Evolutionary conservation across 2,329 filamentous ascomycete species (phyloP), one percentile per base, ranked within the genome.

Genomic region (Monosporascus sp.): DNA sequence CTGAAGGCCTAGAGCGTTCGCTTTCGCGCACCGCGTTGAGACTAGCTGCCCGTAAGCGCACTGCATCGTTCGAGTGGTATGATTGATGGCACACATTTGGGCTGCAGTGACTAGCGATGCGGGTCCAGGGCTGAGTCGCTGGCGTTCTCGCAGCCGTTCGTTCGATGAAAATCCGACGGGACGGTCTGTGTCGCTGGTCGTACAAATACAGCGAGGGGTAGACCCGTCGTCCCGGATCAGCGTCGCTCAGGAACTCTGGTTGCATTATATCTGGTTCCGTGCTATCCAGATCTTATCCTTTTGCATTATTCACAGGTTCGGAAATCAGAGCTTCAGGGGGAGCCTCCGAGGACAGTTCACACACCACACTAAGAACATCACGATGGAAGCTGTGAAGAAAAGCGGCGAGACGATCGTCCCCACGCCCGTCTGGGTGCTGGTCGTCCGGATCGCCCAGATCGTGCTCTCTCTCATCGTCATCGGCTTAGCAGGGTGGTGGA

Each of bases 371-470:
- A 14, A 35, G 31, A 35, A 5, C 31, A 35, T 47, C 48, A 43
- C 51, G 24, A 62, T 63, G 61, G 61, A 62, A 44, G 54, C 57
- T 9, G 48, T 58, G 43, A 63, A 53, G 50, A 62, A 61, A 25
- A 58, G 49, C 37, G 63, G 63, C 45, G 48, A 63, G 47, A 52
- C 39, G 52, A 59, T 77, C 53, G 70, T 78, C 52, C 57, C 64
- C 37, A 70, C 74, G 22, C 75, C 76, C 8, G 50, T 62, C 18
- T 78, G 75, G 75, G 60, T 79, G n/a, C 61, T 71, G 25, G 66
- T 68, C 18, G 48, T 75, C 24, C 73, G 75, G 9, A 65, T 68
- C 17, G 56, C 70, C 39, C 75, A 78, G 55, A 59, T 75, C 48
- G 48, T 78, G 27, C 9, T 79, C 15, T 68, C 74, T 2, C 37